Evolutionary conservation across 345 rosid species (phyloP).

Genomic region (Gossypium bickii): DNA sequence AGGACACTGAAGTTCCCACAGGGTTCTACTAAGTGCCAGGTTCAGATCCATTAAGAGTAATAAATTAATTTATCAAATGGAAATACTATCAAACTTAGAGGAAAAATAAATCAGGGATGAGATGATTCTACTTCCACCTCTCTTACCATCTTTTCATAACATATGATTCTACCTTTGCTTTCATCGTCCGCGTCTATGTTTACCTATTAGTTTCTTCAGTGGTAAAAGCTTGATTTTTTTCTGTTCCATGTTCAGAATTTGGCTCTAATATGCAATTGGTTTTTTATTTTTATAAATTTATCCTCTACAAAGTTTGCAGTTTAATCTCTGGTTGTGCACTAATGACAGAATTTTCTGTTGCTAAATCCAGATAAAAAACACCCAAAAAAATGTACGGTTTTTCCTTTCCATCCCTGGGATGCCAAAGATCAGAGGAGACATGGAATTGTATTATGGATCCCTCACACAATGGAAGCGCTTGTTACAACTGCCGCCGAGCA

Average conservation of each 20-base stretch:
- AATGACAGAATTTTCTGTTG: constrained; percentile 2
- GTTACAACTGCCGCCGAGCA: constrained; percentile 43
- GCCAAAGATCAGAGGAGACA: constrained; percentile 38
- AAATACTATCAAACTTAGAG: background rate
- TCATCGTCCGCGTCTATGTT: background rate
- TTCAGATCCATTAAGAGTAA: background rate
- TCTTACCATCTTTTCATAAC: background rate
- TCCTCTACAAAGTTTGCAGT: background rate
- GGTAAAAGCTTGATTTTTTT: background rate
- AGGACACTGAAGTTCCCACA: background rate
- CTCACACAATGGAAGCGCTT: constrained; percentile 50
- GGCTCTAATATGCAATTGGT: background rate
- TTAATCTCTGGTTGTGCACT: background rate
- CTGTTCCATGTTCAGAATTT: background rate
- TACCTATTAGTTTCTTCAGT: background rate
- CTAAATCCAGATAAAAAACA: constrained; percentile 36
- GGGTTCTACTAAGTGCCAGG: background rate
- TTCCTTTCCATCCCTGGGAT: constrained; percentile 63
- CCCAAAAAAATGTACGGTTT: constrained; percentile 64
- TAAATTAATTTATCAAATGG: background rate
- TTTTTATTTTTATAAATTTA: too few species aligned
- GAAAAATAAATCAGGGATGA: background rate
- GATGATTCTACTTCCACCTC: background rate
- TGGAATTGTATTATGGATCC: constrained; percentile 76
- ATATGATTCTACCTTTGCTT: background rate